phyloP scores from a whole-genome alignment of 2,329 filamentous ascomycete genomes.

The Tolypocladium tropicale region DNA sequence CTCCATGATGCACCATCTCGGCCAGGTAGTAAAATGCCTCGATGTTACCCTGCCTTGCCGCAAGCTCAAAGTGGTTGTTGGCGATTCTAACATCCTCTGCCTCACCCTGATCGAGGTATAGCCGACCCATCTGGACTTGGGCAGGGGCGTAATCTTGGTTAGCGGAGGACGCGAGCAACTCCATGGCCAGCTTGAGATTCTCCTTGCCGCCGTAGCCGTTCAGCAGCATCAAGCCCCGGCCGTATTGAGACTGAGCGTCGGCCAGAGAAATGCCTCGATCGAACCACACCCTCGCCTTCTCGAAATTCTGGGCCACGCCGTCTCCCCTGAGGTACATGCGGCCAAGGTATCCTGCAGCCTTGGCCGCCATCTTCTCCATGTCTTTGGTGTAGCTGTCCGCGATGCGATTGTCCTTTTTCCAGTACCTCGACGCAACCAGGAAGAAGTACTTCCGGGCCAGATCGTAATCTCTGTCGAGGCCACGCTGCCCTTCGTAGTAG shows the following conservation, averaged over 20 bases:
- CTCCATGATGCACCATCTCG: conserved; percentile 71
- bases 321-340: conserved; percentile 86
- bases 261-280: conserved; percentile 64
- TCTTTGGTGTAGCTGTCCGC: conserved; percentile 58
- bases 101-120: conserved; percentile 77
- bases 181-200: conserved; percentile 62
- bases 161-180: conserved; percentile 67
- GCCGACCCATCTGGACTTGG: conserved; percentile 70
- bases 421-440: conserved; percentile 69
- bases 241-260: conserved; percentile 77
- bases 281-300: conserved; percentile 73
- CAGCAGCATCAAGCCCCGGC: conserved; percentile 73
- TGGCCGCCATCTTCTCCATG: conserved; percentile 69
- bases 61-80: conserved; percentile 79
- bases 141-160: conserved; percentile 73
- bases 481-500: conserved; percentile 78
- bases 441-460: conserved; percentile 74
- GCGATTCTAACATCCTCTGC: conserved; percentile 63
- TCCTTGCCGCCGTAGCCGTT: conserved; percentile 62
- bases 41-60: conserved; percentile 71
- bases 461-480: conserved; percentile 61
- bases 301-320: conserved; percentile 68
- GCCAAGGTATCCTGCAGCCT: conserved; percentile 78
- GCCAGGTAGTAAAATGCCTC: conserved; percentile 90
- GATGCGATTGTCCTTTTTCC: conserved; percentile 67